These are phyloP conservation scores for Kregervanrija pseudodelftensis DNA, from an alignment of 805 yeast genomes.

Conservation along the genomic window DNA sequence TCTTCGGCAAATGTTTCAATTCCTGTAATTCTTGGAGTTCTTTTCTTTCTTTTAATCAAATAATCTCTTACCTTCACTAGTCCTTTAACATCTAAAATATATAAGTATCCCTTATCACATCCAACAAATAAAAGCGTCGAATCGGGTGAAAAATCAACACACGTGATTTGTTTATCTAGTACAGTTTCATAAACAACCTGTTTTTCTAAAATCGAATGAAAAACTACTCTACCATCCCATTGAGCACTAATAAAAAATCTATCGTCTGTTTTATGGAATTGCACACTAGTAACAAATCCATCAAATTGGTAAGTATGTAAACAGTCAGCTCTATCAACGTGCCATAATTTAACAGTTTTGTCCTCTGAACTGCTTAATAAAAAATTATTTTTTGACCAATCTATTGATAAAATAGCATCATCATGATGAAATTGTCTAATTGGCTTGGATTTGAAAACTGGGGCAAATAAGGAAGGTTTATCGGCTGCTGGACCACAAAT, in stretches of 20 bases:
- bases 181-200: constrained; percentile 54
- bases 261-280: constrained; percentile 81
- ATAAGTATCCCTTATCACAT: constrained; percentile 67
- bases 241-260: constrained; percentile 80
- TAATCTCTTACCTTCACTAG: constrained; percentile 40
- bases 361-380: constrained; percentile 79
- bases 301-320: constrained; percentile 60
- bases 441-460: constrained; percentile 71
- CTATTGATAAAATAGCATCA: constrained; percentile 63
- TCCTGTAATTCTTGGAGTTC: constrained; percentile 68
- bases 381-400: constrained; percentile 87
- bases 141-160: constrained; percentile 63
- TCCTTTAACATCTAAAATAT: constrained; percentile 42
- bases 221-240: constrained; percentile 61
- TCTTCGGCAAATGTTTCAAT: constrained; percentile 40
- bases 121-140: constrained; percentile 62
- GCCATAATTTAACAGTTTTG: constrained; percentile 79
- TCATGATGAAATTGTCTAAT: constrained; percentile 52
- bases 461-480: constrained; percentile 42
- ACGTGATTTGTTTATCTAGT: constrained; percentile 59
- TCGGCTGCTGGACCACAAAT: not conserved
- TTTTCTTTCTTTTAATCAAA: constrained; percentile 35
- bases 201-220: constrained; percentile 82
- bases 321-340: constrained; percentile 57
- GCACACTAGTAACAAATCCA: constrained; percentile 77